Conservation (phyloP, 2,329 filamentous ascomycete species). For the Colletotrichum sojae region DNA sequence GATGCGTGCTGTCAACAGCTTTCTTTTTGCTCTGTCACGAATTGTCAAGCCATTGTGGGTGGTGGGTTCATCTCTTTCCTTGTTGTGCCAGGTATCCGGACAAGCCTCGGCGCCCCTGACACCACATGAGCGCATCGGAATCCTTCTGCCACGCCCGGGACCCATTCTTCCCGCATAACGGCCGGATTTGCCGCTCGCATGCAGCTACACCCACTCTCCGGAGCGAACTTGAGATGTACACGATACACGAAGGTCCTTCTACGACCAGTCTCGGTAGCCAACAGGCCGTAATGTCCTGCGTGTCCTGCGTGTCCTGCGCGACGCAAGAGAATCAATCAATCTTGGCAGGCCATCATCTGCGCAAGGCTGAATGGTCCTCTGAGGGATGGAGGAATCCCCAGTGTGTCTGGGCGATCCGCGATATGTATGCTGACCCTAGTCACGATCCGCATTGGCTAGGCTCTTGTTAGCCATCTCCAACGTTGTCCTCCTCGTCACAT, state of each 20-base stretch:
- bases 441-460: too few species aligned
- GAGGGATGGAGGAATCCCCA: too few species aligned
- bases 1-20: not conserved
- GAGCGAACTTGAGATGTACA: constrained; percentile 8
- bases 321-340: too few species aligned
- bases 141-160: constrained; percentile 13
- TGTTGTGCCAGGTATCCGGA: constrained; percentile 23
- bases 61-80: constrained; percentile 27
- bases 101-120: constrained; percentile 23
- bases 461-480: too few species aligned
- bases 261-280: too few species aligned
- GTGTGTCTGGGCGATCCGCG: too few species aligned
- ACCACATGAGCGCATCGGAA: constrained; percentile 21
- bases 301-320: too few species aligned
- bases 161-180: constrained; percentile 4
- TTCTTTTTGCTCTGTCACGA: constrained; percentile 8
- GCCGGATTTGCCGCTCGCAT: constrained; percentile 20
- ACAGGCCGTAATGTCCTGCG: too few species aligned
- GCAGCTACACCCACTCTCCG: not conserved
- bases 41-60: constrained; percentile 1
- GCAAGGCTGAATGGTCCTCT: too few species aligned
- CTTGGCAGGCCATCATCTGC: too few species aligned
- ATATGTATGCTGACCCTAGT: too few species aligned
- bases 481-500: too few species aligned
- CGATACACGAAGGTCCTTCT: not conserved